Conservation (phyloP, 768 basidiomycete species). For the Leccinum olivaceopallidum region DNA sequence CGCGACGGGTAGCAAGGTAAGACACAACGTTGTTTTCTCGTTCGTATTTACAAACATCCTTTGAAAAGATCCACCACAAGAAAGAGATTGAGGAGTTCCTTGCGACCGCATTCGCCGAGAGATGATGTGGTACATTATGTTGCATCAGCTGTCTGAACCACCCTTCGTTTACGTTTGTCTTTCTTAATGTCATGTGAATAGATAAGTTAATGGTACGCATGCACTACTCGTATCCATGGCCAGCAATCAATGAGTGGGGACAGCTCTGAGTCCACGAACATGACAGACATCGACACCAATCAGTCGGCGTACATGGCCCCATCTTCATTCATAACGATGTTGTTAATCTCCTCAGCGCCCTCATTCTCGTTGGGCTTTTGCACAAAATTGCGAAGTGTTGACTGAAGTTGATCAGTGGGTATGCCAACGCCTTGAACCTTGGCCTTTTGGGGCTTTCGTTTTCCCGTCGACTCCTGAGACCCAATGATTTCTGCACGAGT, state of each 20-base stretch:
- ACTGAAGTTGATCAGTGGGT: conserved; percentile 20
- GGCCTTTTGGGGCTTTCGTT: conserved; percentile 42
- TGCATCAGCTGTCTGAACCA: conserved; percentile 1
- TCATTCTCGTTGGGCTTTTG: conserved; percentile 28
- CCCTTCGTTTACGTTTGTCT: not conserved
- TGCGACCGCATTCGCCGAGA: conserved; percentile 52
- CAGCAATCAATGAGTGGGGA: not conserved
- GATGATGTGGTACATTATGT: conserved; percentile 1
- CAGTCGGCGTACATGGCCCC: conserved; percentile 54
- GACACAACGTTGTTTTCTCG: conserved; percentile 6
- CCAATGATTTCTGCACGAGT: conserved; percentile 54
- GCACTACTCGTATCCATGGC: not conserved
- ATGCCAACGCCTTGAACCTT: conserved; percentile 13
- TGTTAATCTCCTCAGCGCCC: conserved; percentile 24
- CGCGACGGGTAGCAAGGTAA: conserved; percentile 88
- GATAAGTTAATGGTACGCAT: conserved; percentile 5
- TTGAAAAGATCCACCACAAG: conserved; percentile 77
- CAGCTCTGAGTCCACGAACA: not conserved
- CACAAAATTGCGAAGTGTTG: conserved; percentile 55
- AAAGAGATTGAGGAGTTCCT: conserved; percentile 85
- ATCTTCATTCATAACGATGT: conserved; percentile 57
- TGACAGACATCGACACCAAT: not conserved
- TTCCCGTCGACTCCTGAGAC: conserved; percentile 48
- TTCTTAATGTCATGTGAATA: conserved; percentile 4
- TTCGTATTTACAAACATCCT: not conserved